Conservation (phyloP, 1,284 basidiomycete genomes). For the Cutaneotrichosporon sp. region DNA sequence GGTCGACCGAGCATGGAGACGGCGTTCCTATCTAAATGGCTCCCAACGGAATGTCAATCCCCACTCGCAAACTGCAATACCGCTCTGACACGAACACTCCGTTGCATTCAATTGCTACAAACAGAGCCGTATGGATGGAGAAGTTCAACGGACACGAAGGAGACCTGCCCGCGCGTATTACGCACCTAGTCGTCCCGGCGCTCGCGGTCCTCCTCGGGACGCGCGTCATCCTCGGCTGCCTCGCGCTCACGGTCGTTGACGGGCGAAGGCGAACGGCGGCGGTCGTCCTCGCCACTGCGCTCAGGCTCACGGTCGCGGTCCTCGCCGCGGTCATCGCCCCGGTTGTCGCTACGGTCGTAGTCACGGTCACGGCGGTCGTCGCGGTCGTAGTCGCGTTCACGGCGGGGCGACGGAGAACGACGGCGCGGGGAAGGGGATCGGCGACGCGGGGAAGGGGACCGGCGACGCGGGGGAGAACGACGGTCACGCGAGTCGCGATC, state of each 20-base stretch:
- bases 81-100: not conserved
- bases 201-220: constrained; percentile 14
- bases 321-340: constrained; percentile 25
- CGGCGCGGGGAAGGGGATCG: constrained; percentile 28
- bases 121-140: too few species aligned
- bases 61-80: not conserved
- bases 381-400: constrained; percentile 32
- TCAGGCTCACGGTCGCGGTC: constrained; percentile 24
- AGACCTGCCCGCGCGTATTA: not conserved
- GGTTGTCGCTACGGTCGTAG: constrained; percentile 25
- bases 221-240: constrained; percentile 4
- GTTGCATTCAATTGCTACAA: too few species aligned
- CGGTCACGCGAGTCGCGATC: constrained; percentile 20
- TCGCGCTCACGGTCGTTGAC: too few species aligned
- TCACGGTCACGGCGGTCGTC: constrained; percentile 24
- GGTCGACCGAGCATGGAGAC: too few species aligned
- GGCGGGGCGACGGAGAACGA: constrained; percentile 27
- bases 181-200: constrained; percentile 19
- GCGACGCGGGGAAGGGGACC: constrained; percentile 12
- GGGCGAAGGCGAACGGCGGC: too few species aligned
- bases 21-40: too few species aligned
- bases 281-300: constrained; percentile 5
- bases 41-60: too few species aligned
- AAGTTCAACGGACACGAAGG: too few species aligned
- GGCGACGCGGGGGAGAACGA: constrained; percentile 9